Percentiles rank a stretch among this genome's conserved stretches.
Conservation (phyloP, 305 asterid species). For the Fraxinus baroniana region DNA sequence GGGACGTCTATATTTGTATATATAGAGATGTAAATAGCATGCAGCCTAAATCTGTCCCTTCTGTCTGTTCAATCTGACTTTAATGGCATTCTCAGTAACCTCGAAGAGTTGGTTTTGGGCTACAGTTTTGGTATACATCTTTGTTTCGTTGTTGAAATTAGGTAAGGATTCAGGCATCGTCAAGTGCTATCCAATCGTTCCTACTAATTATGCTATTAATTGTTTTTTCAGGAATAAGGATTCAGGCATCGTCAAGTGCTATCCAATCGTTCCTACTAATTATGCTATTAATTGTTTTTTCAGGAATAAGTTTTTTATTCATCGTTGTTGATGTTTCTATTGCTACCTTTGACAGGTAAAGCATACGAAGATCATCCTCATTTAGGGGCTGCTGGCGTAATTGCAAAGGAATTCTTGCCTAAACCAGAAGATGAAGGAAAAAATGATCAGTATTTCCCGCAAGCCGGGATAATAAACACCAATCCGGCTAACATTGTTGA, state of each 20-base stretch:
- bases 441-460: constrained; percentile 31
- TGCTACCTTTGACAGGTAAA: constrained; percentile 42
- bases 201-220: not conserved
- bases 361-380: constrained; percentile 44
- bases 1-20: constrained; percentile 17
- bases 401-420: constrained; percentile 57
- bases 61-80: not conserved
- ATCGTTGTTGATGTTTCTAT: not conserved
- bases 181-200: not conserved
- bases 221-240: constrained; percentile 27
- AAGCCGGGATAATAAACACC: constrained; percentile 38
- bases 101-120: constrained; percentile 28
- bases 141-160: constrained; percentile 29
- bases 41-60: constrained; percentile 16
- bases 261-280: not conserved
- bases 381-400: constrained; percentile 63
- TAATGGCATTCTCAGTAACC: constrained; percentile 44
- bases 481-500: constrained; percentile 39
- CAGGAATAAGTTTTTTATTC: not conserved
- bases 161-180: constrained; percentile 34
- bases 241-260: not conserved
- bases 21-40: not conserved
- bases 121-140: constrained; percentile 31
- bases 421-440: constrained; percentile 49
- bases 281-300: not conserved